phyloP scores from a whole-genome alignment of 371 early-diverging fungal species.

The Catenaria anguillulae region DNA sequence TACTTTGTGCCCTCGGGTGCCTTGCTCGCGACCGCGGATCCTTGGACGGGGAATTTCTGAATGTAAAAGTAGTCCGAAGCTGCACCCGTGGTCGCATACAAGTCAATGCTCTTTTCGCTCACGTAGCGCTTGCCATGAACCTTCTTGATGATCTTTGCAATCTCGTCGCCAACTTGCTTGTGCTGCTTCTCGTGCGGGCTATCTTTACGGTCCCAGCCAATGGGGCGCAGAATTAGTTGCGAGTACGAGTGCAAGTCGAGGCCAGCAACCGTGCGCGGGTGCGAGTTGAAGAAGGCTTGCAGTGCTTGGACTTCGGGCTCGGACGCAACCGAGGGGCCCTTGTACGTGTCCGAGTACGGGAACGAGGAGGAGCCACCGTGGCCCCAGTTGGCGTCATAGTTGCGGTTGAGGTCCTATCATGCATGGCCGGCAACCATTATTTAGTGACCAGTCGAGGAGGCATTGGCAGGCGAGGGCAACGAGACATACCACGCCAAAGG shows the following conservation, averaged over 20 bases:
- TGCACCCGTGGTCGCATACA: constrained; percentile 32
- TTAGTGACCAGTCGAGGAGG: neutral
- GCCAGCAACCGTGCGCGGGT: constrained; percentile 32
- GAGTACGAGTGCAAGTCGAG: constrained; percentile 26
- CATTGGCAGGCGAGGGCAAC: too few species aligned
- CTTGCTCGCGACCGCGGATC: neutral
- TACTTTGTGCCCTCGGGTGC: neutral
- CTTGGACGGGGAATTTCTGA: neutral
- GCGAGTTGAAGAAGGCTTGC: constrained; percentile 23
- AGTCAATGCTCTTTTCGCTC: constrained; percentile 21
- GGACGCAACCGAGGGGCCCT: constrained; percentile 32
- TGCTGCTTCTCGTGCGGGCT: constrained; percentile 17
- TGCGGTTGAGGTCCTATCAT: constrained; percentile 17
- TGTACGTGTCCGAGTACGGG: constrained; percentile 37
- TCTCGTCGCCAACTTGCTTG: constrained; percentile 18
- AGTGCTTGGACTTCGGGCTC: constrained; percentile 41
- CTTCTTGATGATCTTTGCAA: constrained; percentile 17
- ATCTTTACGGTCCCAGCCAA: constrained; percentile 26
- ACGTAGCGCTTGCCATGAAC: constrained; percentile 27
- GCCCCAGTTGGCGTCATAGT: constrained; percentile 44
- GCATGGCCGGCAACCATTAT: too few species aligned
- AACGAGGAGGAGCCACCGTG: constrained; percentile 29
- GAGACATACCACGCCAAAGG: neutral
- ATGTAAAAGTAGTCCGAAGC: constrained; percentile 30
- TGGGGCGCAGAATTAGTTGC: constrained; percentile 25